Base-by-base conservation (phyloP, 441 rosid genomes). In the Erysimum cheiri region DNA sequence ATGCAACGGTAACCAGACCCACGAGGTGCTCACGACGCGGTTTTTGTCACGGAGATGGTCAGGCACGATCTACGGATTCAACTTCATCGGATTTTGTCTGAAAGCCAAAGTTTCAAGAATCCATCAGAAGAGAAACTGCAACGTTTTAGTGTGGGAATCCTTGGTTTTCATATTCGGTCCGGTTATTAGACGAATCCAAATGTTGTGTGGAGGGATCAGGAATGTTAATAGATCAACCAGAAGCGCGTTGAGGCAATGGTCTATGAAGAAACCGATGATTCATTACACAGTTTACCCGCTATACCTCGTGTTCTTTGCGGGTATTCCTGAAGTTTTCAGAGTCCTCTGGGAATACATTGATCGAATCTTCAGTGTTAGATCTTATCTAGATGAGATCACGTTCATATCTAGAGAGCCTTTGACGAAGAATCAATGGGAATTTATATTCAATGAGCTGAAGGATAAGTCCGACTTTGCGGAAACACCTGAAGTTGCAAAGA, bases 21-120 rank as follows among this genome's bases (percentile, higher is more conserved):
- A 28, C 33, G 0, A 46, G 5, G 76, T 70, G 9, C 58, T 74
- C 71, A 4, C 64, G 11, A 78, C 78, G 5, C 36, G 65, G 11
- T 19, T 63, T 11, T 44, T 77, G 9, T 43, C 68, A 14, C 74
- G 84, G n/a, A 77, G 89, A 39, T 85, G 89, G 85, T 76, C 79
- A 3, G 80, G 84, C 12, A 67, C 55, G 4, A 63, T 81, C 28
- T 67, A 77, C 1, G 64, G 75, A 4, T 58, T 74, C 78, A 81
- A 75, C 12, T 56, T 85, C 77, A 73, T 83, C 1, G 53, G 77
- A 6, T 83, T 36, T 14, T 78, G 84, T 67, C 70, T 77, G 1
- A 54, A 72, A 63, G 68, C 77, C 13, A 65, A 75, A 24, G 74
- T 61, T 6, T 52, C 40, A 35, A 70, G 70, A 60, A 77, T 82